Base-by-base conservation (phyloP, 371 early-diverging fungal genomes). In the Nematocida ausubeli region DNA sequence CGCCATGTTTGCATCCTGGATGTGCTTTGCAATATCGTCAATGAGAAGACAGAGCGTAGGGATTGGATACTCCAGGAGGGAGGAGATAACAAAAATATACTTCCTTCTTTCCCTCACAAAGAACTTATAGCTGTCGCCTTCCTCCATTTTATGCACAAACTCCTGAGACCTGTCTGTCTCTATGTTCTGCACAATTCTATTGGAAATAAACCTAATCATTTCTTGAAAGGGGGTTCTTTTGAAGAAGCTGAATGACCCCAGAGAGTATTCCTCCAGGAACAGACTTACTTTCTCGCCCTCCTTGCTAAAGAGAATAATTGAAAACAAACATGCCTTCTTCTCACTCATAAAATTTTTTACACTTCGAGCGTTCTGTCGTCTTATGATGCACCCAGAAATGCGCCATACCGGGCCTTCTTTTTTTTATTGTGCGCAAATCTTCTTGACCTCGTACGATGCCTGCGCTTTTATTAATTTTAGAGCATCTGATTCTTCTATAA, bases 231-330 rank as follows among this genome's bases (percentile, higher is more conserved):
- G 40, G 7, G 42, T 69, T 40, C 83, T 50, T 40, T 66, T 62
- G 54, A 84, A 84, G 56, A 83, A 69, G 30, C 70, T 64, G 79
- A 78, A 82, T 12, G 56, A 62, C n/a, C 42, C 24, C 7, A 84
- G 75, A 37, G 40, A 50, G 56, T 66, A 84, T 42, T 82, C 78
- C 60, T 84, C 84, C 19, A 37, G 14, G 37, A 50, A 75, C 14
- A 75, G 12, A 32, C 12, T 3, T 16, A 60, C 60, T 34, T 22
- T 22, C 16, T 28, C 22, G 9, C 66, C 55, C 6, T 75, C 67
- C 24, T 52, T 75, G 26, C 42, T 75, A 35, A 75, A 75, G 2
- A 75, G 7, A 35, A 75, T 75, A 22, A 75, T 35, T 26, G 65
- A 75, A 50, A 75, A 75, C 12, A 75, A 65, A 30, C 51, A 55